Conservation (phyloP, 2,329 filamentous ascomycete genomes). For the Clonostachys rhizophaga region DNA sequence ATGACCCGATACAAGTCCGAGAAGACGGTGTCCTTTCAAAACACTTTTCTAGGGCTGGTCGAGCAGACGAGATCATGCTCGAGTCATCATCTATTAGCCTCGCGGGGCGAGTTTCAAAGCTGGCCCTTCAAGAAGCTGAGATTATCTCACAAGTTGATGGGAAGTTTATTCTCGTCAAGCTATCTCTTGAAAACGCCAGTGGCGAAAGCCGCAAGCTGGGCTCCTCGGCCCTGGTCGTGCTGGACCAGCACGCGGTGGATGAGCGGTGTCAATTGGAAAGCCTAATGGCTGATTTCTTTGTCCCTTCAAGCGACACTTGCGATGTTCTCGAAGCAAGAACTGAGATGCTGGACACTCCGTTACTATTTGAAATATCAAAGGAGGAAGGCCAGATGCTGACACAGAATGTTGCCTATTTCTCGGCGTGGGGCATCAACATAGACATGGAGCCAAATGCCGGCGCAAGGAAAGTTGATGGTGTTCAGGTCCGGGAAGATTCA, state of each 20-base stretch:
- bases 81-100: constrained; percentile 19
- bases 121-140: constrained; percentile 51
- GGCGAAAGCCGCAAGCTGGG: background rate
- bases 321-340: constrained; percentile 13
- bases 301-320: background rate
- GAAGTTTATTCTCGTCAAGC: constrained; percentile 78
- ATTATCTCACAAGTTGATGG: constrained; percentile 80
- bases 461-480: background rate
- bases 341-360: constrained; percentile 39
- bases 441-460: constrained; percentile 14
- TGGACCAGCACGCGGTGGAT: constrained; percentile 95
- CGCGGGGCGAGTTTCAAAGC: constrained; percentile 53
- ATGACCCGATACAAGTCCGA: background rate
- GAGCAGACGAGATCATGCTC: constrained; percentile 11
- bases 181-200: constrained; percentile 23
- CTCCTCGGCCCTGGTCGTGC: constrained; percentile 60
- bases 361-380: constrained; percentile 60
- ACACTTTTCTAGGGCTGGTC: background rate
- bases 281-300: constrained; percentile 55
- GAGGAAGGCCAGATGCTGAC: constrained; percentile 58
- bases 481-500: background rate
- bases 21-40: background rate
- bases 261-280: constrained; percentile 78
- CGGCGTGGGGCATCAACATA: constrained; percentile 71
- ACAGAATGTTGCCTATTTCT: constrained; percentile 51